These are phyloP conservation scores for Catharanthus roseus DNA, from an alignment of 257 asterid genomes.

Conservation along the genomic window DNA sequence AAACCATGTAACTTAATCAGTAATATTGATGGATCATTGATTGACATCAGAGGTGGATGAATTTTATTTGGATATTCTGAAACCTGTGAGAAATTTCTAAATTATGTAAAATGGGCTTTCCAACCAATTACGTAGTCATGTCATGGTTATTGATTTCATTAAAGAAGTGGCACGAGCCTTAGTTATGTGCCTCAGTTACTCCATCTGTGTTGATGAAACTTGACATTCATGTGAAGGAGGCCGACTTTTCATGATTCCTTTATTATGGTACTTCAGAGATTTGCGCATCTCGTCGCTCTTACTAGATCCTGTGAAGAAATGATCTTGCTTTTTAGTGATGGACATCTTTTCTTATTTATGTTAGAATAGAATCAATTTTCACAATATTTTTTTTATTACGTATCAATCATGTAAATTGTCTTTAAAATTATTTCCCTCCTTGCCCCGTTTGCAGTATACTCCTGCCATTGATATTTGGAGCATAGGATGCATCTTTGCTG, in stretches of 20 bases:
- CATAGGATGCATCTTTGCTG: slow-evolving; percentile 93
- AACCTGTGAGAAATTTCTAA: not conserved
- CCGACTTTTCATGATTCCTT: not conserved
- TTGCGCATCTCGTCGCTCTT: not conserved
- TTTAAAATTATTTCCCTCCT: not conserved
- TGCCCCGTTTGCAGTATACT: slow-evolving; percentile 66
- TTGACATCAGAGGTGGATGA: not conserved
- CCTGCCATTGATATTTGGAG: slow-evolving; percentile 98
- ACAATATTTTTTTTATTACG: not conserved
- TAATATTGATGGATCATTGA: not conserved
- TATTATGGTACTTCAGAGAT: not conserved
- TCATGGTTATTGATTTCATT: not conserved
- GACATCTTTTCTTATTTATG: not conserved
- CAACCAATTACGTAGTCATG: not conserved
- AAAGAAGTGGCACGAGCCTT: not conserved
- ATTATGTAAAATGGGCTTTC: not conserved
- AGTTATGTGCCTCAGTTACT: not conserved
- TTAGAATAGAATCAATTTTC: not conserved
- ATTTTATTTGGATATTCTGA: not conserved
- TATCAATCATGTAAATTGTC: not conserved
- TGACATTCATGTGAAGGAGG: not conserved
- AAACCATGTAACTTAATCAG: not conserved
- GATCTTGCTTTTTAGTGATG: too few species aligned
- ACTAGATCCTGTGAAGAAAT: slow-evolving; percentile 2
- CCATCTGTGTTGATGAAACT: not conserved